These are phyloP conservation scores for Ustulina deusta DNA, from an alignment of 2,329 filamentous ascomycete species.

Conservation along the genomic window DNA sequence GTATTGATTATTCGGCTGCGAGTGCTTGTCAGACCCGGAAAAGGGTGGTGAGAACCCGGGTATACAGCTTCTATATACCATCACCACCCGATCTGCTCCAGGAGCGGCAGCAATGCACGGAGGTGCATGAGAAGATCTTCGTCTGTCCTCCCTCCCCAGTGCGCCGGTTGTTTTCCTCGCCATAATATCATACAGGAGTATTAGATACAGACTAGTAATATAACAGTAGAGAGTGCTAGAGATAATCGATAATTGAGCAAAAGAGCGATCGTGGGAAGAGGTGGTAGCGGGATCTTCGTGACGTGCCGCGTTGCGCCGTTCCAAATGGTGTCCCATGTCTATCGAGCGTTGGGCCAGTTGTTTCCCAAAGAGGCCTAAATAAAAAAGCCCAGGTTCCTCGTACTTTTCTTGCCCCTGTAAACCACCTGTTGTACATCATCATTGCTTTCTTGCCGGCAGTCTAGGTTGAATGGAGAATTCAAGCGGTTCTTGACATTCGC, in stretches of 20 bases:
- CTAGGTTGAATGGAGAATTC: background rate
- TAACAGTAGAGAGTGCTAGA: slow-evolving; percentile 7
- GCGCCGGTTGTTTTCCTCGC: background rate
- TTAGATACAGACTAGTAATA: slow-evolving; percentile 19
- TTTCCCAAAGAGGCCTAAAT: slow-evolving; percentile 9
- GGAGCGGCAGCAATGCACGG: background rate
- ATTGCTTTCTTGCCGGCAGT: background rate
- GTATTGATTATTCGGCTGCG: background rate
- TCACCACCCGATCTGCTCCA: background rate
- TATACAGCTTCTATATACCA: slow-evolving; percentile 2
- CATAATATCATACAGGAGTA: slow-evolving; percentile 23
- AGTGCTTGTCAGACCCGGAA: background rate
- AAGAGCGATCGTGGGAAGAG: background rate
- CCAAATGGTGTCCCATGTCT: background rate
- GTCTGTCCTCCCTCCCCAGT: background rate
- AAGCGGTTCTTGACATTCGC: background rate
- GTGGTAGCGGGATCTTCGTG: background rate
- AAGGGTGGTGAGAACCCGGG: too few relatives aligned
- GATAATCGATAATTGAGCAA: slow-evolving; percentile 7
- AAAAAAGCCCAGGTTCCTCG: background rate
- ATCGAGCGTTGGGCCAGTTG: background rate
- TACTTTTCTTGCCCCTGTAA: background rate
- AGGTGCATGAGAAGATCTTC: background rate
- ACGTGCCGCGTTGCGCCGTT: background rate
- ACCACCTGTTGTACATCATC: slow-evolving; percentile 4